phyloP scores from a whole-genome alignment of 2,329 filamentous ascomycete genomes.

The Hypoxylon sp. region DNA sequence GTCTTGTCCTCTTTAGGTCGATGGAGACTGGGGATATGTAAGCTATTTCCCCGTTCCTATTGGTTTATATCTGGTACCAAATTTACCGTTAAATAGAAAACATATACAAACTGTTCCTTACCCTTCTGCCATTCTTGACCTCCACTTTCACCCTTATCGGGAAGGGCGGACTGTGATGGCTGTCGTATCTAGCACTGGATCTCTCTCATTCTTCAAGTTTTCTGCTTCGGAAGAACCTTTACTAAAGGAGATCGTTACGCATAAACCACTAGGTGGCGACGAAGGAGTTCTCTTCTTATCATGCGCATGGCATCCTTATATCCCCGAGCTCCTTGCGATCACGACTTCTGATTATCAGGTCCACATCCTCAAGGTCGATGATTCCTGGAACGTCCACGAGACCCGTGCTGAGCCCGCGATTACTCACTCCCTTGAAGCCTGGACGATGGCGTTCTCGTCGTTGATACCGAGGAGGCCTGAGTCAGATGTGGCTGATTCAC shows the following conservation, averaged over 20 bases:
- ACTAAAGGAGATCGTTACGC: slow-evolving; percentile 59
- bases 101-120: slow-evolving; percentile 73
- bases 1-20: slow-evolving; percentile 76
- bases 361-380: slow-evolving; percentile 66
- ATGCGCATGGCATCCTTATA: slow-evolving; percentile 78
- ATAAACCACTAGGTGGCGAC: slow-evolving; percentile 65
- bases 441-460: slow-evolving; percentile 76
- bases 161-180: slow-evolving; percentile 71
- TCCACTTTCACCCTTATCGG: slow-evolving; percentile 79
- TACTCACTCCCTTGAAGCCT: slow-evolving; percentile 76
- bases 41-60: slow-evolving; percentile 53
- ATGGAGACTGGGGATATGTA: slow-evolving; percentile 67
- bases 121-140: slow-evolving; percentile 83
- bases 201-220: slow-evolving; percentile 75
- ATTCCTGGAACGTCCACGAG: slow-evolving; percentile 58
- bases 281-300: slow-evolving; percentile 77
- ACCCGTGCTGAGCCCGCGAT: slow-evolving; percentile 59
- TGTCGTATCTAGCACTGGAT: slow-evolving; percentile 83
- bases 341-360: slow-evolving; percentile 80
- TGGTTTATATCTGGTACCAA: slow-evolving; percentile 29
- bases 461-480: slow-evolving; percentile 25
- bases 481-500: slow-evolving; percentile 8
- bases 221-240: slow-evolving; percentile 30
- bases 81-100: slow-evolving; percentile 59
- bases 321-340: slow-evolving; percentile 71